Evolutionary conservation across 176 grass and related monocot genomes (phyloP).

Genomic region (Saccharum officinarum): DNA sequence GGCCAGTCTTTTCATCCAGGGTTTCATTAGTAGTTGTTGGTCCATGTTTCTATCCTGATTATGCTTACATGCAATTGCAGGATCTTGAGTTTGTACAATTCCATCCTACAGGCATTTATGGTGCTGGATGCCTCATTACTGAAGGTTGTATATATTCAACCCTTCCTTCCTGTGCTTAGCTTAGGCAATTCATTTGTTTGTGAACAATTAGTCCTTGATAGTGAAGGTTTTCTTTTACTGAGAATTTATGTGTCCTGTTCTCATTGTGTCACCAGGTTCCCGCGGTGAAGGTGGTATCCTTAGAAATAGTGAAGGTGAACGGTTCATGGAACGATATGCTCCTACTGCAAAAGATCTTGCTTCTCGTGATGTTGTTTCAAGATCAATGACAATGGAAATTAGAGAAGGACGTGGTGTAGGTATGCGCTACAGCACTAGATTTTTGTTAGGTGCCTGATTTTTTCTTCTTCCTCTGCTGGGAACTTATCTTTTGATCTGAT

Average conservation of each 20-base stretch:
- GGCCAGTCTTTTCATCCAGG: slow-evolving; percentile 39
- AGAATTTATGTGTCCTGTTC: background rate
- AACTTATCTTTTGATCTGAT: slow-evolving; percentile 29
- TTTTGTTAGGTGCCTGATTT: background rate
- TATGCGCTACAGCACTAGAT: too few relatives aligned
- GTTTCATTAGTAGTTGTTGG: background rate
- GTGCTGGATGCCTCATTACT: slow-evolving; percentile 86
- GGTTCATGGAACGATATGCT: slow-evolving; percentile 90
- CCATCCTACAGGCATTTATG: slow-evolving; percentile 87
- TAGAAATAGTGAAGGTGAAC: slow-evolving; percentile 85
- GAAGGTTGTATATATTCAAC: slow-evolving; percentile 56
- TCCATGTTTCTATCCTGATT: too few relatives aligned
- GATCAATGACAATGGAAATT: slow-evolving; percentile 93
- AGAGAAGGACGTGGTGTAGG: slow-evolving; percentile 86
- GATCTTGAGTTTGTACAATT: slow-evolving; percentile 99
- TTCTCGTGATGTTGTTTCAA: slow-evolving; percentile 88
- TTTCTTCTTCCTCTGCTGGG: background rate
- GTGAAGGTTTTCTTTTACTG: background rate
- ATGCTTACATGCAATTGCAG: slow-evolving; percentile 53
- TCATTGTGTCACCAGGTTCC: slow-evolving; percentile 49
- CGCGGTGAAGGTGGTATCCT: slow-evolving; percentile 94
- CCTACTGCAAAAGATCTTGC: slow-evolving; percentile 85
- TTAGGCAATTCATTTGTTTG: background rate
- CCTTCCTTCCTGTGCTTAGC: slow-evolving; percentile 8
- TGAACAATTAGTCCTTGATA: background rate